A percentile compares a stretch with the other conserved stretches of the same genome.
Conservation (phyloP, 768 basidiomycete species). For the Kwoniella europaea region DNA sequence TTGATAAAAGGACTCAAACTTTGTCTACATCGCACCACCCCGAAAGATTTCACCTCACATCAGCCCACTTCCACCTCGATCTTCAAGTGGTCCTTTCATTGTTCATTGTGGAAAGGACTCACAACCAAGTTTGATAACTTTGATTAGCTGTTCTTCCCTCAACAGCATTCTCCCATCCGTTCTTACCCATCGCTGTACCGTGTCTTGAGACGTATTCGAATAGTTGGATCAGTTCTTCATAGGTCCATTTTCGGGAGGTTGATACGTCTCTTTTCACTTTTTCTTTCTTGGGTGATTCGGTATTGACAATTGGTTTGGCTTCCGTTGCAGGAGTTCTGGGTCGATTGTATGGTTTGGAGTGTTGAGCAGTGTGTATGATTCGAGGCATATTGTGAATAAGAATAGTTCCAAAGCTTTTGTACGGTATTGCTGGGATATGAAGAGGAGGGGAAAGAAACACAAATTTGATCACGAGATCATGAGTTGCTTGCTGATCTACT, state of each 20-base stretch:
- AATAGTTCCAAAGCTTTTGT: too few species aligned
- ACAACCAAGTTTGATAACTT: slow-evolving; percentile 21
- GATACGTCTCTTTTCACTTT: neutral
- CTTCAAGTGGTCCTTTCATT: too few species aligned
- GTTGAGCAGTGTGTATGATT: neutral
- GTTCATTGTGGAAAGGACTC: too few species aligned
- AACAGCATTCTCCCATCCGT: slow-evolving; percentile 14
- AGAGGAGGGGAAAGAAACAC: neutral
- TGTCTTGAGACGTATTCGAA: slow-evolving; percentile 18
- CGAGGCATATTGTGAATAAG: slow-evolving; percentile 7
- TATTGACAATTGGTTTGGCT: neutral
- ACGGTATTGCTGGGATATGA: neutral
- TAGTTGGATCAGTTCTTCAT: slow-evolving; percentile 21
- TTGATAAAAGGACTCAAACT: slow-evolving; percentile 17
- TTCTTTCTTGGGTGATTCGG: neutral
- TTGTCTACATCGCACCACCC: slow-evolving; percentile 4
- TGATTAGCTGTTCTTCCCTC: slow-evolving; percentile 21
- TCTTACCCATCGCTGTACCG: neutral
- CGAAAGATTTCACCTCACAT: neutral
- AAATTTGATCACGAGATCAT: too few species aligned
- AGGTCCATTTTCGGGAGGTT: slow-evolving; percentile 13
- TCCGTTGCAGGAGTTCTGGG: neutral
- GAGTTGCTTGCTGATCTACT: too few species aligned
- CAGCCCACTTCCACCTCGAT: neutral
- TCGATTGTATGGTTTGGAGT: neutral